A percentile compares a stretch with the other conserved stretches of the same genome.
Evolutionary conservation across 192 early-diverging fungal genomes (phyloP).

Genomic region (Backusella circina): DNA sequence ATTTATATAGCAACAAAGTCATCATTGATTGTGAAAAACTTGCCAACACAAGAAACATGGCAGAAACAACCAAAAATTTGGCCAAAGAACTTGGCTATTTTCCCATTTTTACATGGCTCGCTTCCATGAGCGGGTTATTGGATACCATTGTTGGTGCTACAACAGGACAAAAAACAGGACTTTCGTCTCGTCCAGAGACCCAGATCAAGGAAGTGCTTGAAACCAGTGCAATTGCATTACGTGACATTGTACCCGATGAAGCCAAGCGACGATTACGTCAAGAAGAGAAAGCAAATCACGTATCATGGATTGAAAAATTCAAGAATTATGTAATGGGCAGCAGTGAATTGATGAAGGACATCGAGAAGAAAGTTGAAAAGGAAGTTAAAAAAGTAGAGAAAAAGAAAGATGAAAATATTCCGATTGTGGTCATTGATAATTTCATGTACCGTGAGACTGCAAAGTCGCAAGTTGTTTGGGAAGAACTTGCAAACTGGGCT

Average conservation of each 20-base stretch:
- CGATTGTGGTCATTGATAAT: constrained; percentile 88
- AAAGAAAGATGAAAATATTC: constrained; percentile 57
- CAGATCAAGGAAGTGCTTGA: constrained; percentile 87
- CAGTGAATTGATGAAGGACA: neutral
- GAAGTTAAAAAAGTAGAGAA: constrained; percentile 23
- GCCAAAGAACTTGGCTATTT: constrained; percentile 89
- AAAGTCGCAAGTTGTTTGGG: constrained; percentile 60
- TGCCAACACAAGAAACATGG: constrained; percentile 65
- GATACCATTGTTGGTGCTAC: constrained; percentile 87
- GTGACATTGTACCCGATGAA: constrained; percentile 44
- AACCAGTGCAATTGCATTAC: constrained; percentile 68
- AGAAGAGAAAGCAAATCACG: constrained; percentile 10
- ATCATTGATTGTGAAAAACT: constrained; percentile 79
- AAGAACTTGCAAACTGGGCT: constrained; percentile 82
- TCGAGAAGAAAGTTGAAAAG: constrained; percentile 19
- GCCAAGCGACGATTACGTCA: neutral
- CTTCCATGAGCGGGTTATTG: constrained; percentile 66
- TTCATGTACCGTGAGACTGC: constrained; percentile 74
- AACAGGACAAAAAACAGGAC: constrained; percentile 84
- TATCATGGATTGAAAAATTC: neutral
- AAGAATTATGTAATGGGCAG: neutral
- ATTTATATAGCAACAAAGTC: constrained; percentile 53
- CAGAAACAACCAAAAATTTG: constrained; percentile 70
- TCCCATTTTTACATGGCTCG: constrained; percentile 84
- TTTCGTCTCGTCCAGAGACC: constrained; percentile 78